These are phyloP conservation scores for Torulaspora delbrueckii DNA, from an alignment of 805 yeast genomes.

Conservation along the genomic window DNA sequence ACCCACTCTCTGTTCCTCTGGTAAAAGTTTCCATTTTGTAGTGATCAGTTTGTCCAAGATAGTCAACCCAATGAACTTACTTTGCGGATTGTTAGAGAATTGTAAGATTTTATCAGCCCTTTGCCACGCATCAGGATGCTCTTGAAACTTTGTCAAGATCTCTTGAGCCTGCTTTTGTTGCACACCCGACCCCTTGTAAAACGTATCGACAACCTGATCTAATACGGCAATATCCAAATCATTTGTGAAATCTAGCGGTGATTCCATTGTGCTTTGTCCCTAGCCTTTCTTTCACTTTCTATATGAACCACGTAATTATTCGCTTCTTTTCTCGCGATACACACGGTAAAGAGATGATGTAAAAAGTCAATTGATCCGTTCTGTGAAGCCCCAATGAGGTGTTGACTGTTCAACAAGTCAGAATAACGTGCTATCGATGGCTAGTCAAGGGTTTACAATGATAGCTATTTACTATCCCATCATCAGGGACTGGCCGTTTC, in stretches of 20 bases:
- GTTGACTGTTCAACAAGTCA: background rate
- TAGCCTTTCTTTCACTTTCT: background rate
- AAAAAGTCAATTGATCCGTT: slow-evolving; percentile 1
- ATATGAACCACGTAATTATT: background rate
- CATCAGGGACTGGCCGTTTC: slow-evolving; percentile 4
- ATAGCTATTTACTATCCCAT: background rate
- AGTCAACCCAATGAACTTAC: slow-evolving; percentile 87
- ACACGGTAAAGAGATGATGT: background rate
- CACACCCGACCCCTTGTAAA: slow-evolving; percentile 71
- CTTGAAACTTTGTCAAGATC: slow-evolving; percentile 76
- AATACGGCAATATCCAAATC: slow-evolving; percentile 76
- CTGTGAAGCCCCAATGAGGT: background rate
- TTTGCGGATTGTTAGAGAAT: slow-evolving; percentile 69
- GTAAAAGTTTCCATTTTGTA: slow-evolving; percentile 90
- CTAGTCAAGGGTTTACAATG: background rate
- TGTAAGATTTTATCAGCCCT: slow-evolving; percentile 86
- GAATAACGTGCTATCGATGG: background rate
- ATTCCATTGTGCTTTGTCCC: slow-evolving; percentile 57
- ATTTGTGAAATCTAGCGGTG: slow-evolving; percentile 76
- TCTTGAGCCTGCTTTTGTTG: slow-evolving; percentile 66
- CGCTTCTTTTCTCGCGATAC: background rate
- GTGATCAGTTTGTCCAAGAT: slow-evolving; percentile 85
- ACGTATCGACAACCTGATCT: slow-evolving; percentile 80
- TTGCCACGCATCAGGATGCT: slow-evolving; percentile 94
- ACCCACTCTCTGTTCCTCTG: slow-evolving; percentile 83